Conservation (phyloP, 345 rosid genomes). For the Boechera divaricarpa region DNA sequence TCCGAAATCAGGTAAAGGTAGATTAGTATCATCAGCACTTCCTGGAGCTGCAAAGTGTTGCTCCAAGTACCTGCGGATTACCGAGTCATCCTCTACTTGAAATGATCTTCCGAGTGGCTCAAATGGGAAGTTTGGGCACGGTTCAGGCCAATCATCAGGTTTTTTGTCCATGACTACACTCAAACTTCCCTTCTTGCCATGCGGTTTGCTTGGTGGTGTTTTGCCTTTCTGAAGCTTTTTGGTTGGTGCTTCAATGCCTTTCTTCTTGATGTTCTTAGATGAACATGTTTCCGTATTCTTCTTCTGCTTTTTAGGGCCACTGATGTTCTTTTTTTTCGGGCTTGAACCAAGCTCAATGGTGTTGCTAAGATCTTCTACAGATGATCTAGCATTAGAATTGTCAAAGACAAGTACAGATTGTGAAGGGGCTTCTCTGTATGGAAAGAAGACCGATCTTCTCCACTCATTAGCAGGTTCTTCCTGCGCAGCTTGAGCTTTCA, state of each 20-base stretch:
- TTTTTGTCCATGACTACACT: neutral
- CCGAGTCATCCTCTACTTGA: constrained; percentile 46
- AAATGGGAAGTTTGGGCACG: constrained; percentile 55
- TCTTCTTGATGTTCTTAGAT: constrained; percentile 31
- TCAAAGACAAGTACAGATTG: constrained; percentile 36
- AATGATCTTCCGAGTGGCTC: constrained; percentile 54
- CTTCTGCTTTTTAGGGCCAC: constrained; percentile 24
- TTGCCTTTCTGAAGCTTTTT: constrained; percentile 16
- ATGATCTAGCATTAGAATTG: constrained; percentile 27
- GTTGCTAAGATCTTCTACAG: constrained; percentile 32
- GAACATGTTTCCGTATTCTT: constrained; percentile 5
- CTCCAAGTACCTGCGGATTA: constrained; percentile 52
- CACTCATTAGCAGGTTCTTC: constrained; percentile 39
- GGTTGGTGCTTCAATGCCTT: constrained; percentile 23
- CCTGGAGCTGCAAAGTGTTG: constrained; percentile 39
- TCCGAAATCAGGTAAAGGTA: constrained; percentile 49
- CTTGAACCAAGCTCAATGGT: constrained; percentile 21
- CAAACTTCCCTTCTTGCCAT: constrained; percentile 23
- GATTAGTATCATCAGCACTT: constrained; percentile 38
- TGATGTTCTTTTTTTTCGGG: constrained; percentile 23
- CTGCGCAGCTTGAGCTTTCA: constrained; percentile 20
- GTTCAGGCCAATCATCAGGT: constrained; percentile 50
- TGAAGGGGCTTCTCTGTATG: constrained; percentile 37
- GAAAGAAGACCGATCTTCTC: constrained; percentile 33
- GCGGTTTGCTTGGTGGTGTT: neutral